Evolutionary conservation across 129 eudicot genomes (phyloP).

Genomic region (Pulicaria dysenterica): DNA sequence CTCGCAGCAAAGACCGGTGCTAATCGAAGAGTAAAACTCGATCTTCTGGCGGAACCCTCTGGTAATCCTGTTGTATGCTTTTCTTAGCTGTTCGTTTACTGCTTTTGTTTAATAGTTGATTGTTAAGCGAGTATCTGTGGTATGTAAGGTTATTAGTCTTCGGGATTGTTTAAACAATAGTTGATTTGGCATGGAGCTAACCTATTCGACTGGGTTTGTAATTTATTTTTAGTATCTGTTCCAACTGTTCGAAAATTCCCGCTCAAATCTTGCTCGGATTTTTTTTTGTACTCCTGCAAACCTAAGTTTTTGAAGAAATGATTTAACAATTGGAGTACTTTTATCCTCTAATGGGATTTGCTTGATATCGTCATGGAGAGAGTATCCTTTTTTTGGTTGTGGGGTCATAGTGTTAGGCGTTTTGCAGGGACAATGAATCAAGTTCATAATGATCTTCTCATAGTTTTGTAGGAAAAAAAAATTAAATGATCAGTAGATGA

Average conservation of each 20-base stretch:
- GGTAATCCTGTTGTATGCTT: conserved; percentile 41
- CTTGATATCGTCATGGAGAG: background rate
- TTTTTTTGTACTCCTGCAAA: background rate
- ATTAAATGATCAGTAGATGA: background rate
- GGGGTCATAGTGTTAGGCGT: background rate
- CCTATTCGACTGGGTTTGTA: background rate
- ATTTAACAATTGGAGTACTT: background rate
- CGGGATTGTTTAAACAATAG: conserved; percentile 14
- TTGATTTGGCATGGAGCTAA: conserved; percentile 8
- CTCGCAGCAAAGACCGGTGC: conserved; percentile 54
- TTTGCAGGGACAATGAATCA: background rate
- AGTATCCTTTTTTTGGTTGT: background rate
- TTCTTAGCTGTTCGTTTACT: background rate
- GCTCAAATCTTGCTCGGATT: no score
- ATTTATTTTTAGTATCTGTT: conserved; percentile 10
- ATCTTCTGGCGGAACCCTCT: conserved; percentile 93
- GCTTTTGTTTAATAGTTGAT: background rate
- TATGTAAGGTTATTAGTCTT: background rate
- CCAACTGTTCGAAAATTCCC: background rate
- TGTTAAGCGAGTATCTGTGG: background rate
- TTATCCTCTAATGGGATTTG: background rate
- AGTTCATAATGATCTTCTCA: background rate
- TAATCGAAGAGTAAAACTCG: conserved; percentile 95
- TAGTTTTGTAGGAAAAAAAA: background rate
- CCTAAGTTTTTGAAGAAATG: background rate